phyloP scores from a whole-genome alignment of 2,329 filamentous ascomycete genomes.

The Zelopaecilomyces penicillatus region DNA sequence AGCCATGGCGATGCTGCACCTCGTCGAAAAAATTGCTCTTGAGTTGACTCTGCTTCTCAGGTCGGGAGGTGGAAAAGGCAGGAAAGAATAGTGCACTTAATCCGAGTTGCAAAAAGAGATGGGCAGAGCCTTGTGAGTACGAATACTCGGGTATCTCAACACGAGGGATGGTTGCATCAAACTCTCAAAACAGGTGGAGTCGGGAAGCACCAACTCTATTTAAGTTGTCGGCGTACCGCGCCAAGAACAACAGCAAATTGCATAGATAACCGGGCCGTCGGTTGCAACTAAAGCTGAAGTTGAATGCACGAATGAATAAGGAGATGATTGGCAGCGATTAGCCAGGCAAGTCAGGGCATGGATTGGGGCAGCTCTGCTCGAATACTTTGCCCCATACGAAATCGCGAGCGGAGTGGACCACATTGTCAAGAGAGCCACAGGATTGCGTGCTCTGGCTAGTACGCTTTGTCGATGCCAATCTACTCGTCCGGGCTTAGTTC shows the following conservation, averaged over 20 bases:
- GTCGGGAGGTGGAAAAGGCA: too few species aligned
- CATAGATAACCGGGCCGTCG: neutral
- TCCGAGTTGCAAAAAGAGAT: too few species aligned
- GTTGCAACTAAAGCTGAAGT: neutral
- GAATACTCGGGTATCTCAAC: too few species aligned
- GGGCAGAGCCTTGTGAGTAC: too few species aligned
- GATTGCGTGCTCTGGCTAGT: slow-evolving; percentile 29
- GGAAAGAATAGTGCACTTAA: too few species aligned
- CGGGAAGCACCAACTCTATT: neutral
- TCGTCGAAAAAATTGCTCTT: too few species aligned
- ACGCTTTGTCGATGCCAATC: too few species aligned
- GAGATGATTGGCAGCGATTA: neutral
- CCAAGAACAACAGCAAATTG: neutral
- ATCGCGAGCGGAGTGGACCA: neutral
- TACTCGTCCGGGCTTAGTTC: too few species aligned
- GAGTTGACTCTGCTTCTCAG: too few species aligned
- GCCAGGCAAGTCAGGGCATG: neutral
- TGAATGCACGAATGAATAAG: neutral
- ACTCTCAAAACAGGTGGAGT: neutral
- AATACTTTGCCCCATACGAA: neutral
- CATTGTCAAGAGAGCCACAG: slow-evolving; percentile 17
- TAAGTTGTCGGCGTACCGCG: neutral
- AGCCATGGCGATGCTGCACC: slow-evolving; percentile 7
- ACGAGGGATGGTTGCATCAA: neutral
- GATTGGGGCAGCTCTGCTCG: neutral